Evolutionary conservation across 2,329 filamentous ascomycete genomes (phyloP).

Genomic region (Stemphylium vesicarium): DNA sequence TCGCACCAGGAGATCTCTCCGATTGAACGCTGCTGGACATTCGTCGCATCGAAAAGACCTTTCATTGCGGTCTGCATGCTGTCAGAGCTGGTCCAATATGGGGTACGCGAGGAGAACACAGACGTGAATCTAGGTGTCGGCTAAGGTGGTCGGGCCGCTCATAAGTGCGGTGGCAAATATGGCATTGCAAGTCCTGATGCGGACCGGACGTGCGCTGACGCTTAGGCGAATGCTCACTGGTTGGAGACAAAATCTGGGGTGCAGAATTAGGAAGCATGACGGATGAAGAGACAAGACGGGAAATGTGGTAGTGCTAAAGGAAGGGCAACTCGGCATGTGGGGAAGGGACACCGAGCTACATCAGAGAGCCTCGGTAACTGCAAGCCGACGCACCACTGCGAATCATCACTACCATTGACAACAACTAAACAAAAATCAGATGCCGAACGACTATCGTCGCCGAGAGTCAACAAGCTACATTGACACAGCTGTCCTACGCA

Average conservation of each 20-base stretch:
- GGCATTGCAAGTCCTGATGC: conserved; percentile 24
- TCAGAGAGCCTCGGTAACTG: too few relatives aligned
- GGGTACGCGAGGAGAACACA: background rate
- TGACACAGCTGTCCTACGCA: background rate
- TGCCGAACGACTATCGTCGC: too few relatives aligned
- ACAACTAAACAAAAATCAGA: too few relatives aligned
- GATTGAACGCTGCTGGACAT: conserved; percentile 41
- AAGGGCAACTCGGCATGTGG: background rate
- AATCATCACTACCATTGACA: too few relatives aligned
- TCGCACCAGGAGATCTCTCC: conserved; percentile 33
- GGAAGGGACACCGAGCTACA: background rate
- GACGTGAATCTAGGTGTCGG: conserved; percentile 40
- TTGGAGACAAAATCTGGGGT: background rate
- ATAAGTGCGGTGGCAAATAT: conserved; percentile 37
- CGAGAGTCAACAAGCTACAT: too few relatives aligned
- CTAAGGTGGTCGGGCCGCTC: conserved; percentile 40
- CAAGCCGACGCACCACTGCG: too few relatives aligned
- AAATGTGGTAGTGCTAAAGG: background rate
- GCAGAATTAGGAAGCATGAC: background rate
- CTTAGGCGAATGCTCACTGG: background rate
- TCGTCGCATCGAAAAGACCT: conserved; percentile 37
- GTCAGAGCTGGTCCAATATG: background rate
- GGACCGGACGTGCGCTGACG: background rate
- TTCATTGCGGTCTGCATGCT: conserved; percentile 32
- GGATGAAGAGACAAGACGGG: background rate